Base-by-base conservation (phyloP, 768 basidiomycete genomes). In the Boletellus emodensis region DNA sequence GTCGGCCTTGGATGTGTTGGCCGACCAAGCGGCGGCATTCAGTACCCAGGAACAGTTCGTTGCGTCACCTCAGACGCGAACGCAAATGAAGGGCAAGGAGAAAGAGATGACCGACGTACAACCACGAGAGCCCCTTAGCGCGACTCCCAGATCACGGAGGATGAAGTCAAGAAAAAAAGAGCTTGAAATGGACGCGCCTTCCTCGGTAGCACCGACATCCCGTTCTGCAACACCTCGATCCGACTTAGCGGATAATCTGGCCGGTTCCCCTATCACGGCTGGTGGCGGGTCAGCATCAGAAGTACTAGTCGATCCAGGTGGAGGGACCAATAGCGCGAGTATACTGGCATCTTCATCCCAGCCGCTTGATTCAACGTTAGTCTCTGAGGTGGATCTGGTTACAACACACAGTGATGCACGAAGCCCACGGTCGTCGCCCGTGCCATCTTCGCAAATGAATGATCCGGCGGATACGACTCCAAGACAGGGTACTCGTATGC, bases 1-100 rank as follows among this genome's bases (percentile, higher is more conserved):
- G 52, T 79, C 80, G 52, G 86, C 82, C 7, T 68, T 89, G 59
- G 85, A 89, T 58, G 84, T 89, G 8, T 69, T 88, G 32, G 87
- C 86, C 1, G 85, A 87, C 56, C 84, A 87, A 61, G 84, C 87
- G 3, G 82, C 82, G 8, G 79, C 69, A 14, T 78, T 78, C 64
- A 66, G 71, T 63, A 62, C 73, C 57, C 53, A 72, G 59, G 61
- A 72, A 54, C 64, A 60, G 48, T 15, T 55, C 5, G n/a, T 35
- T 5, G 14, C 46, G 17, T 42, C 26, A 15, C 20, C 38, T 14
- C 56, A 52, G 26, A 11, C 41, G 1, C 51, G 46, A 32, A 35
- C 33, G 0, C 50, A 42, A 15, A 17, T 36, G 4, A 58, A 58
- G 52, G 64, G 46, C 6, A 66, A 63, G 42, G 64, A 56, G 14